Conservation (phyloP, 805 yeast species). For the Yarrowia hollandica region DNA sequence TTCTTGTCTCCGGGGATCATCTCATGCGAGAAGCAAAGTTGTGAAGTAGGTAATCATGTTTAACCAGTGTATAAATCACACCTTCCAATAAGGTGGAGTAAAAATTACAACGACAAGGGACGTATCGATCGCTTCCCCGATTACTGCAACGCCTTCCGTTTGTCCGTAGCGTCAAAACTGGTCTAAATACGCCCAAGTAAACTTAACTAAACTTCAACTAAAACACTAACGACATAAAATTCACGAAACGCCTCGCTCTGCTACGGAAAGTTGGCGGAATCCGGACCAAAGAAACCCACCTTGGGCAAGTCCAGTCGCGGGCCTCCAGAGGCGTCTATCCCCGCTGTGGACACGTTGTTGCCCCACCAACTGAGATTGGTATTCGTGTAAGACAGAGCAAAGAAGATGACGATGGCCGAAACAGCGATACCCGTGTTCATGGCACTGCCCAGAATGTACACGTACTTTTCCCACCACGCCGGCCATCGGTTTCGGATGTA, state of each 20-base stretch:
- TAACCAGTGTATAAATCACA: neutral
- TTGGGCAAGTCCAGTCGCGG: conserved; percentile 14
- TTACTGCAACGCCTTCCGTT: no score
- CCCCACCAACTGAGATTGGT: conserved; percentile 53
- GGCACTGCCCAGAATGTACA: conserved; percentile 51
- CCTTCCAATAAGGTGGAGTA: no score
- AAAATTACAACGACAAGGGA: no score
- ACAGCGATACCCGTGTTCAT: conserved; percentile 53
- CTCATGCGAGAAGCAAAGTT: neutral
- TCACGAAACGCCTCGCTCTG: no score
- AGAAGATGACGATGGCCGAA: conserved; percentile 49
- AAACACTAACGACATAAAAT: no score
- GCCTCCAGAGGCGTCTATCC: neutral
- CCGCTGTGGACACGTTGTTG: conserved; percentile 37
- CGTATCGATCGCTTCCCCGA: no score
- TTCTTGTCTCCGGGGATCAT: conserved; percentile 64
- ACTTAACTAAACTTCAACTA: no score
- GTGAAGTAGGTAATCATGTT: neutral
- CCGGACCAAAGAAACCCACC: conserved; percentile 40
- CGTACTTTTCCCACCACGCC: conserved; percentile 56
- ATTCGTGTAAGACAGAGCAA: conserved; percentile 44
- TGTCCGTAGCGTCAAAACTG: no score
- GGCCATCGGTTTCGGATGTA: conserved; percentile 46
- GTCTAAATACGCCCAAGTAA: neutral
- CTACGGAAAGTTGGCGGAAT: conserved; percentile 33